Base-by-base conservation (phyloP, 1,139 yeast species). In the Candida neerlandica region DNA sequence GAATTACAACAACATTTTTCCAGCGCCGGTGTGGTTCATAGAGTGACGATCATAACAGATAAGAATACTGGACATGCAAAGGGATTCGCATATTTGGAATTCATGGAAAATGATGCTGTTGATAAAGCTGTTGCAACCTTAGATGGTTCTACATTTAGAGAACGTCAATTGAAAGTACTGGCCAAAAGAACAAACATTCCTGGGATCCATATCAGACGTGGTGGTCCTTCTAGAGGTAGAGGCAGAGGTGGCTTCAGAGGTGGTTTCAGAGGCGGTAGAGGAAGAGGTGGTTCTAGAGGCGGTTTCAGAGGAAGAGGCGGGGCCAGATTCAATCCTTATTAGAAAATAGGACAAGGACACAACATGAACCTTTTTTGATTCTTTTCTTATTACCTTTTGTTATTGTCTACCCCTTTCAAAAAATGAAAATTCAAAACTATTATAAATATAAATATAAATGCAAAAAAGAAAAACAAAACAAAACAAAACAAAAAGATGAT, bases 81-180 rank as follows among this genome's bases (percentile, higher is more conserved):
- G 65, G 96, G 96, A 4, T 89, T 79, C 69, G 96, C 96, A 1
- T 89, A 89, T 65, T 78, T 89, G 58, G 96, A 89, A 63, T 89
- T 87, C 63, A 81, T 84, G 33, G 85, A 82, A 60, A 79, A 79
- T 1, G 78, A 79, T 15, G 75, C 80, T 3, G 94, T 88, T 1
- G 71, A 80, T 16, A 77, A 81, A 55, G 95, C 96, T 0, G 74
- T 88, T 40, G 78, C 79, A 9, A 65, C 70, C 1, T 75, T 86
- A 56, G 85, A 86, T 59, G 95, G 89, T 30, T 70, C 83, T 3
- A 71, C 73, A 44, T 82, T 89, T 59, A 76, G 85, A 57, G 92
- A 86, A 33, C 77, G 96, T 52, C 80, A 79, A 44, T 72, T 89
- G 58, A 87, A 84, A 62, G 92, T 90, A 38, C 74, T 77, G 44